Base-by-base conservation (phyloP, 2,329 filamentous ascomycete species). In the Claviceps africana region DNA sequence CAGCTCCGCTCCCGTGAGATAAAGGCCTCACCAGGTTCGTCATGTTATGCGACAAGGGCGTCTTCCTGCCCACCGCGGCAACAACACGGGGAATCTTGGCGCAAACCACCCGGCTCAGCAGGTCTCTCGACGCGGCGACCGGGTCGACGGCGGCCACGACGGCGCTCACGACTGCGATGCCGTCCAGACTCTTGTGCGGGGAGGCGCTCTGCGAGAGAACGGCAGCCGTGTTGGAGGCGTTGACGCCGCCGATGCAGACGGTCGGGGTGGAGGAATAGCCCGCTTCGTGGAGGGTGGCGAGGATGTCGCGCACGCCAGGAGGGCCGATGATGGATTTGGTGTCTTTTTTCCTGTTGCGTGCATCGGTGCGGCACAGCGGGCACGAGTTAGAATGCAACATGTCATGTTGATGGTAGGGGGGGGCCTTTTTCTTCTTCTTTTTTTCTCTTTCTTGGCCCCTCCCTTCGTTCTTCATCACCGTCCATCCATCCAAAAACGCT, bases 31-130 rank as follows among this genome's bases (percentile, higher is more conserved):
- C 91, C 50, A 90, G 76, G 65, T 97, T 97, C 51, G 93, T 97
- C 88, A 97, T 97, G 69, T 95, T 96, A 70, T 97, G 91, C 49
- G 85, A 86, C 22, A 97, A 75, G 0, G 90, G 89, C 53, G 78
- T 83, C 44, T 69, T 73, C 2, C 72, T 65, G 5, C 78, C 78
- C 47, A 95, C 77, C 6, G 74, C 72, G 54, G 71, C 72, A 44
- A 94, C 72, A 19, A 86, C 68, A 42, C 61, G 61, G 1, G 68
- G 67, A 10, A 67, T 60, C 51, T 67, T 70, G 53, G 90, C 74
- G 13, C 83, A 72, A 1, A 71, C 62, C 15, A 70, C 62, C 37
- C 60, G 57, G 28, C 53, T 52, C 13, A 71, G 65, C 13, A 97
- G 75, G 17, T 77, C 64, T 2, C 70, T 64, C 0, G 90, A 77